phyloP scores from a whole-genome alignment of 768 basidiomycete genomes.

The Leccinum aurantiacum region DNA sequence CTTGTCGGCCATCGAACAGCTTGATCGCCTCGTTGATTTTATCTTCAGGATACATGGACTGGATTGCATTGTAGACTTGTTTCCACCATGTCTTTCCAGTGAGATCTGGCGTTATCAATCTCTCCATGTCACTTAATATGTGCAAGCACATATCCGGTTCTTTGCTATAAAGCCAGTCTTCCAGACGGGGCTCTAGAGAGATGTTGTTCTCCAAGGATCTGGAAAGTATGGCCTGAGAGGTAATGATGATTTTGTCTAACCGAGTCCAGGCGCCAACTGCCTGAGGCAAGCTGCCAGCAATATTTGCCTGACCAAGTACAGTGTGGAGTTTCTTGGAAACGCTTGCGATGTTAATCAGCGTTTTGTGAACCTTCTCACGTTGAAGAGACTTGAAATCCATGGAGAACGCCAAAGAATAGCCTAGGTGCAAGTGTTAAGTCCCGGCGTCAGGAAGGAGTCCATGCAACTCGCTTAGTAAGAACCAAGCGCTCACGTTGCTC shows the following conservation, averaged over 20 bases:
- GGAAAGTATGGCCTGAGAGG: background rate
- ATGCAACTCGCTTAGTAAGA: too few species aligned
- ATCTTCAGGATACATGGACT: background rate
- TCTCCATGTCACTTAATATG: constrained; percentile 3
- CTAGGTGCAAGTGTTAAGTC: too few species aligned
- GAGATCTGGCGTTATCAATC: background rate
- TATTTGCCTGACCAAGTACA: background rate
- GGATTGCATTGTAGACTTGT: background rate
- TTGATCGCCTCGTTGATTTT: constrained; percentile 3
- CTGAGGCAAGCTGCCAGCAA: background rate
- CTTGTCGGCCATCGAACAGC: constrained; percentile 1
- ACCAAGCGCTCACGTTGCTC: too few species aligned
- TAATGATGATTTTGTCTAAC: background rate
- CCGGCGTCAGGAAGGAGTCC: too few species aligned
- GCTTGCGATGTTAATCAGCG: background rate
- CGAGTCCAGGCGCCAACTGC: background rate
- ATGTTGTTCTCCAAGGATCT: background rate
- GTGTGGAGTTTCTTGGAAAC: constrained; percentile 1
- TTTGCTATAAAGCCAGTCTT: constrained; percentile 6
- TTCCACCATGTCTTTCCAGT: background rate
- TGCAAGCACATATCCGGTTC: constrained; percentile 8
- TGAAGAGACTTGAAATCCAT: background rate
- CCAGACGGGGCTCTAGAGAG: background rate
- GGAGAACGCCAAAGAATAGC: background rate
- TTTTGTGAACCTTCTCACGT: background rate